These are phyloP conservation scores for Fusarium dlaminii DNA, from an alignment of 2,329 filamentous ascomycete genomes.

Conservation along the genomic window DNA sequence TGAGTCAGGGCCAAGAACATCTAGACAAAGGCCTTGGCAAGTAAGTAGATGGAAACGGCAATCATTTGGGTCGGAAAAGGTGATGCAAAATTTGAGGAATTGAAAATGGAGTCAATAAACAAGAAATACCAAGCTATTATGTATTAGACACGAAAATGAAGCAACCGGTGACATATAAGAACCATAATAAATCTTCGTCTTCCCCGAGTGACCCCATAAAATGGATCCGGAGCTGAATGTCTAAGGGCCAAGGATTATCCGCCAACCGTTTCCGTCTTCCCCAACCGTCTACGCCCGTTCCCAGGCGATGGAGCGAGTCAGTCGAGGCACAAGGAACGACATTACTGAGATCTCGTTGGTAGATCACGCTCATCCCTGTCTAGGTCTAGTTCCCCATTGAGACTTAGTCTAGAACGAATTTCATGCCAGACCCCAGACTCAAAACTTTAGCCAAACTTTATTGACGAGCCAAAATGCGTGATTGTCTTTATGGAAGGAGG, in stretches of 20 bases:
- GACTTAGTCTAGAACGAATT: background rate
- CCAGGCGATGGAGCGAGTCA: background rate
- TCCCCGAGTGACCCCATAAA: background rate
- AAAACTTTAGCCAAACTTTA: slow-evolving; percentile 12
- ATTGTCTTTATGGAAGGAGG: background rate
- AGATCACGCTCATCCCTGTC: background rate
- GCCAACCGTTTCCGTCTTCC: background rate
- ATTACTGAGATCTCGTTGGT: background rate
- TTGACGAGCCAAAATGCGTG: background rate
- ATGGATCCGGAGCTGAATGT: background rate
- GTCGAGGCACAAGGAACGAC: background rate
- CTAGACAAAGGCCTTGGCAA: background rate
- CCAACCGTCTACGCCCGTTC: background rate
- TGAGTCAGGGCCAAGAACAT: background rate
- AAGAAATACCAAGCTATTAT: background rate
- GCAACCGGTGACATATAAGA: background rate
- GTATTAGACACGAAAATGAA: background rate
- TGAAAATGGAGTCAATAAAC: background rate
- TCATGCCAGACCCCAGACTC: background rate
- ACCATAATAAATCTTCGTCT: background rate
- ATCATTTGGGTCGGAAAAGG: fast-evolving
- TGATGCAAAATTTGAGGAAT: background rate
- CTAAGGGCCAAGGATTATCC: background rate
- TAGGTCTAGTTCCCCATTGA: background rate
- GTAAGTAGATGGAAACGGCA: background rate